Evolutionary conservation across 495 filamentous ascomycete species (phyloP).

Genomic region (Copromyces sp.): DNA sequence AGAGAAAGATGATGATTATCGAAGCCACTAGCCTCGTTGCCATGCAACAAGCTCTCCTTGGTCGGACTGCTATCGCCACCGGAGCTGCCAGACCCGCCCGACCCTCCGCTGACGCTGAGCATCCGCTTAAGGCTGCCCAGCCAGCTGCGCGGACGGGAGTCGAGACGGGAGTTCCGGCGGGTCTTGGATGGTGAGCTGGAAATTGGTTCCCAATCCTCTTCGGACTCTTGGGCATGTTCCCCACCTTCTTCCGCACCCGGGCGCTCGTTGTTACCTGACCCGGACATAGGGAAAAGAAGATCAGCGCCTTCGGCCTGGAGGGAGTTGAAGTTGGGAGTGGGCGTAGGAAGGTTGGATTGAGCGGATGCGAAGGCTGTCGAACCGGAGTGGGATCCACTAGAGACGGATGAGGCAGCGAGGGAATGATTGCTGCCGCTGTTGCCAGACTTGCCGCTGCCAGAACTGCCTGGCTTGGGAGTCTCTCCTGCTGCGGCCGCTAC

Average conservation of each 20-base stretch:
- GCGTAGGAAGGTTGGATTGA: background rate
- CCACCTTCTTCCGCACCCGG: background rate
- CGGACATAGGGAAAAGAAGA: background rate
- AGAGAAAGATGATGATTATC: background rate
- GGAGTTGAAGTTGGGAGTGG: background rate
- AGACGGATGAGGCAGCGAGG: background rate
- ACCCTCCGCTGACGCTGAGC: conserved; percentile 22
- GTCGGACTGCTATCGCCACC: conserved; percentile 13
- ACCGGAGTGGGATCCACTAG: background rate
- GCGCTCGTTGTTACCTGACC: background rate
- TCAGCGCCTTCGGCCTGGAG: background rate
- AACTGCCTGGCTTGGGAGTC: conserved; percentile 8
- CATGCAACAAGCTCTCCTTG: conserved; percentile 16
- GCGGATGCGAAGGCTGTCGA: background rate
- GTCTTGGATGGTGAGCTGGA: background rate
- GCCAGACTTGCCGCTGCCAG: conserved; percentile 5
- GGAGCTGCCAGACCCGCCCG: conserved; percentile 3
- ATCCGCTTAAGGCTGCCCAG: conserved; percentile 38
- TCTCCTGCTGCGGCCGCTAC: conserved; percentile 14
- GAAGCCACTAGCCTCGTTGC: background rate
- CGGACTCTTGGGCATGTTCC: background rate
- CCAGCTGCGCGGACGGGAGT: conserved; percentile 28
- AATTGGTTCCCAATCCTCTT: background rate
- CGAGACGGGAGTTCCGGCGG: background rate
- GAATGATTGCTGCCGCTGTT: conserved; percentile 24